Percentiles rank a stretch among this genome's conserved stretches.
These are phyloP conservation scores for Stagonosporopsis vannaccii DNA, from an alignment of 2,329 filamentous ascomycete species.

Conservation along the genomic window DNA sequence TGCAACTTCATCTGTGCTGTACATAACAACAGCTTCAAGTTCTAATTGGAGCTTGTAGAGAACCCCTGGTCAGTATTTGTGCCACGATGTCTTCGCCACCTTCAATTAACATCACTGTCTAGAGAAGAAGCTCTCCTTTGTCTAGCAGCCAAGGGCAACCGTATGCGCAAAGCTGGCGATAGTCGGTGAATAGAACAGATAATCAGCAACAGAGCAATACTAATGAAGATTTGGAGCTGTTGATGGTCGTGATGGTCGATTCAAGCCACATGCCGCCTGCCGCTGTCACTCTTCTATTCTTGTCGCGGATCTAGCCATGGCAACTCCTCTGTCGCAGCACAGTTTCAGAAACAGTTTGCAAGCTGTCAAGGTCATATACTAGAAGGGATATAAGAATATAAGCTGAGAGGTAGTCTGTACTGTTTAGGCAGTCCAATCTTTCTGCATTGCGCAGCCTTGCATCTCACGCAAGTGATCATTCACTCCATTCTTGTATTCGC, in stretches of 20 bases:
- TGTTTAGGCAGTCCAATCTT: neutral
- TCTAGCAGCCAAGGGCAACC: neutral
- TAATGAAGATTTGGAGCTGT: neutral
- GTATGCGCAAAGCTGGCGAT: neutral
- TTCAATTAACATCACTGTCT: neutral
- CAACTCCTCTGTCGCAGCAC: conserved; percentile 39
- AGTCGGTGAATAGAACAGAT: no score
- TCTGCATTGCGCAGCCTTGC: neutral
- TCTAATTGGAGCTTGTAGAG: neutral
- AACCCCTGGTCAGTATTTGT: neutral
- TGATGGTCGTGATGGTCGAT: neutral
- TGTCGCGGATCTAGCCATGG: conserved; percentile 14
- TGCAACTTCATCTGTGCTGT: conserved; percentile 3
- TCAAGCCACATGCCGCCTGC: conserved; percentile 10
- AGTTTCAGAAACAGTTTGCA: conserved; percentile 39
- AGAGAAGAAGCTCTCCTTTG: neutral
- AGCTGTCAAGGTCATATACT: conserved; percentile 31
- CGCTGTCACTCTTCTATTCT: conserved; percentile 14
- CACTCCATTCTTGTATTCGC: neutral
- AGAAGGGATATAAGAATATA: conserved; percentile 11
- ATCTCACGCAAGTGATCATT: neutral
- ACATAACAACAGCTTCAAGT: neutral
- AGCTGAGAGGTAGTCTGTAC: neutral
- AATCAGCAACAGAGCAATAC: neutral
- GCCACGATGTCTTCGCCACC: neutral